Evolutionary conservation across 768 basidiomycete genomes (phyloP).

Genomic region (Hirschioporus abietinus): DNA sequence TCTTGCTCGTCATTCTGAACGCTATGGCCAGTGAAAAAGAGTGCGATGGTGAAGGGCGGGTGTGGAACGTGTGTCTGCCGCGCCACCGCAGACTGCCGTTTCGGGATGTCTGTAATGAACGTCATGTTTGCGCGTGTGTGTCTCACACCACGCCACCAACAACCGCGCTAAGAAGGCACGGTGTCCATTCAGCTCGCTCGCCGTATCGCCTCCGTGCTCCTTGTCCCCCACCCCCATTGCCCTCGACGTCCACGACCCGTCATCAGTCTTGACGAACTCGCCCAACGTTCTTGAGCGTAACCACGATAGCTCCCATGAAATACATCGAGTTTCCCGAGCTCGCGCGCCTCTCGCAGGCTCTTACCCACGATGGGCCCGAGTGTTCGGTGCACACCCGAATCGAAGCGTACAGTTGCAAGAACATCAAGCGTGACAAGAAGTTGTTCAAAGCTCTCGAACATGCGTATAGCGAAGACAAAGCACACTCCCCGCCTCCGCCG

Average conservation of each 20-base stretch:
- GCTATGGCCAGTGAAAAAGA: not conserved
- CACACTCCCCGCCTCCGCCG: slow-evolving; percentile 78
- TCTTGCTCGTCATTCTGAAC: too few species aligned
- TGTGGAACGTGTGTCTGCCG: not conserved
- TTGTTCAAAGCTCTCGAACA: slow-evolving; percentile 90
- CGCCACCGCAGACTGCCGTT: not conserved
- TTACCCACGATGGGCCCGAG: slow-evolving; percentile 83
- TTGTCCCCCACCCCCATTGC: not conserved
- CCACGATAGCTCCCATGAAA: slow-evolving; percentile 53
- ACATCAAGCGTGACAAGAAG: slow-evolving; percentile 94
- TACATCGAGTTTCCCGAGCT: slow-evolving; percentile 84
- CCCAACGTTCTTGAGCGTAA: not conserved
- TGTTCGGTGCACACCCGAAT: slow-evolving; percentile 88
- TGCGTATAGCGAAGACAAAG: slow-evolving; percentile 76
- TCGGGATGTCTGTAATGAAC: not conserved
- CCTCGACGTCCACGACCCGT: not conserved
- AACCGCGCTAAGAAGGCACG: slow-evolving; percentile 1
- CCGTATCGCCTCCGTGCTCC: not conserved
- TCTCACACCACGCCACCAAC: not conserved
- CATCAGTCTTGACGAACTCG: too few species aligned
- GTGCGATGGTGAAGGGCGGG: not conserved
- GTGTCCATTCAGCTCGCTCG: not conserved
- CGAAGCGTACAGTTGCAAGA: slow-evolving; percentile 97
- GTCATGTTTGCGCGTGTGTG: not conserved
- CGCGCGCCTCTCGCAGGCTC: slow-evolving; percentile 67